phyloP scores from a whole-genome alignment of 495 filamentous ascomycete species.

The Daldinia loculata region DNA sequence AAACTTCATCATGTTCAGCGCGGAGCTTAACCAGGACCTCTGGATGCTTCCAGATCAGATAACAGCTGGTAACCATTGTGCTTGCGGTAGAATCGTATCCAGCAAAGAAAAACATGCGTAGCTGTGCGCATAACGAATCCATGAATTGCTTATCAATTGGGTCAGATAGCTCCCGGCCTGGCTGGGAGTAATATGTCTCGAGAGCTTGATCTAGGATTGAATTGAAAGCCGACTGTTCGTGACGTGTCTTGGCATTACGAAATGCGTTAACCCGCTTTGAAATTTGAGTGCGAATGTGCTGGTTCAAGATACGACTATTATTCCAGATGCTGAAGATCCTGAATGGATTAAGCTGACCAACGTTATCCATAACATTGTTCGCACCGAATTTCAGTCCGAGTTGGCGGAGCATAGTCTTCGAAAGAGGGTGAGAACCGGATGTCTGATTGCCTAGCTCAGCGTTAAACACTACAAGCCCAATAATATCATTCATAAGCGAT shows the following conservation, averaged over 20 bases:
- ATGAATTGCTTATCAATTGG: slow-evolving; percentile 39
- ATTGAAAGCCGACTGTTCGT: slow-evolving; percentile 34
- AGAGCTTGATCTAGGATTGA: slow-evolving; percentile 44
- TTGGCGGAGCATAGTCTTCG: slow-evolving; percentile 42
- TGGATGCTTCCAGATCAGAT: slow-evolving; percentile 56
- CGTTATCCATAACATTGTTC: slow-evolving; percentile 39
- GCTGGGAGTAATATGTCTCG: slow-evolving; percentile 40
- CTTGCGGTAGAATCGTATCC: slow-evolving; percentile 52
- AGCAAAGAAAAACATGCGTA: slow-evolving; percentile 45
- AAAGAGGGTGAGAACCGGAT: slow-evolving; percentile 40
- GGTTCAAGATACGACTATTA: slow-evolving; percentile 42
- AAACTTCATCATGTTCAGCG: slow-evolving; percentile 56
- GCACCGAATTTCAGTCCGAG: slow-evolving; percentile 39
- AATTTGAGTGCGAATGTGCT: slow-evolving; percentile 39
- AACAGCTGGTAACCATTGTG: slow-evolving; percentile 52
- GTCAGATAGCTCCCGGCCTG: slow-evolving; percentile 16
- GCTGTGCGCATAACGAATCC: slow-evolving; percentile 34
- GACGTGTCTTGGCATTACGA: slow-evolving; percentile 25
- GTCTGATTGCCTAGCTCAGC: slow-evolving; percentile 44
- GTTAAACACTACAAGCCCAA: slow-evolving; percentile 48
- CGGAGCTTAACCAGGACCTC: slow-evolving; percentile 49
- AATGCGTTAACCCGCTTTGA: slow-evolving; percentile 29
- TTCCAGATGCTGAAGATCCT: slow-evolving; percentile 38
- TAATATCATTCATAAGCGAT: slow-evolving; percentile 75
- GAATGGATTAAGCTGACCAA: slow-evolving; percentile 42